These are phyloP conservation scores for Teunomyces panamensis DNA, from an alignment of 805 yeast species.

Conservation along the genomic window DNA sequence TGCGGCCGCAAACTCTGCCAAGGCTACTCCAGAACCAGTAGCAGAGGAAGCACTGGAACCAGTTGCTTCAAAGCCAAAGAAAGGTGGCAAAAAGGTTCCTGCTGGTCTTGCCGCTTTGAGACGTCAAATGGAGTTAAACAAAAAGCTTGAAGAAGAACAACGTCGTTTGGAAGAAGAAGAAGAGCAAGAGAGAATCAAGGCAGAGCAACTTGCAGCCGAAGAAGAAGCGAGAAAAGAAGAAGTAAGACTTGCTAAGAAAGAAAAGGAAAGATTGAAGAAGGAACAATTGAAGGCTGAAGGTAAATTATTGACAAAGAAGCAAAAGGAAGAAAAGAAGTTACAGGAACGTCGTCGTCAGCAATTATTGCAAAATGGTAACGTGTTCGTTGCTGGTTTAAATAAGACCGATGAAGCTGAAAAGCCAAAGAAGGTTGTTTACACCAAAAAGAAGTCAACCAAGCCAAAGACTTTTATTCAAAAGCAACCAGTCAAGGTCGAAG, in stretches of 20 bases:
- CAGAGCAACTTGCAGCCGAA: conserved; percentile 47
- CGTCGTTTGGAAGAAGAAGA: conserved; percentile 71
- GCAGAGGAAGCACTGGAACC: conserved; percentile 31
- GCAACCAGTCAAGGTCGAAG: conserved; percentile 21
- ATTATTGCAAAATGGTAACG: conserved; percentile 68
- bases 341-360: conserved; percentile 88
- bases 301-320: conserved; percentile 88
- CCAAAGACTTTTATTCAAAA: conserved; percentile 37
- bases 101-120: conserved; percentile 91
- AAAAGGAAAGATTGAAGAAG: conserved; percentile 78
- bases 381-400: conserved; percentile 71
- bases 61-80: conserved; percentile 30
- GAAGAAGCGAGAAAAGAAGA: conserved; percentile 69
- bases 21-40: conserved; percentile 34
- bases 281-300: conserved; percentile 97
- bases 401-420: conserved; percentile 31
- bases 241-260: conserved; percentile 66
- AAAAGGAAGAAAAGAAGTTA: conserved; percentile 84
- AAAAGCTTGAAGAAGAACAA: conserved; percentile 84
- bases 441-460: conserved; percentile 62
- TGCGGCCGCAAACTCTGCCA: conserved; percentile 34
- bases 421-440: conserved; percentile 68
- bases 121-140: conserved; percentile 83
- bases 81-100: conserved; percentile 75
- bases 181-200: conserved; percentile 46